These are phyloP conservation scores for Knoxdaviesia proteae DNA, from an alignment of 2,329 filamentous ascomycete genomes.

Conservation along the genomic window DNA sequence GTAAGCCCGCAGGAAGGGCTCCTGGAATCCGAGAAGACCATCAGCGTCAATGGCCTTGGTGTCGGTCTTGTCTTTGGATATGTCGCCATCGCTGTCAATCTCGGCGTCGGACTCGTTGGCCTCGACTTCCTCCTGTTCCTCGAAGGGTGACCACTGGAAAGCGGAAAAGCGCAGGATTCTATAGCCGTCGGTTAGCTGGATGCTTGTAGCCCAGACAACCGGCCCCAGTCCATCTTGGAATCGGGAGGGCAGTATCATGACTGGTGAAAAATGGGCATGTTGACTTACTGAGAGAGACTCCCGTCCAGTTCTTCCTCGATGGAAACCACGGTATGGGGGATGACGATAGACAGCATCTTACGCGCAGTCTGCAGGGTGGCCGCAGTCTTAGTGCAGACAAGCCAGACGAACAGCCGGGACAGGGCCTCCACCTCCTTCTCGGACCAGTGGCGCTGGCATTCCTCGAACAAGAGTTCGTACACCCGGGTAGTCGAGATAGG, in stretches of 20 bases:
- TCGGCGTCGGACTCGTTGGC: not conserved
- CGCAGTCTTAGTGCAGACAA: not conserved
- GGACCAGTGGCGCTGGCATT: constrained; percentile 8
- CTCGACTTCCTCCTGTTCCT: not conserved
- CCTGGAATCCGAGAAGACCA: constrained; percentile 1
- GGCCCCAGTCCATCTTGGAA: not conserved
- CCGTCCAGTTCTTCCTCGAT: constrained; percentile 2
- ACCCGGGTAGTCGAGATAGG: constrained; percentile 4
- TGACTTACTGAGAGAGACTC: no score
- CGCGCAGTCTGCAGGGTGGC: not conserved
- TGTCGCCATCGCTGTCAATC: constrained; percentile 1
- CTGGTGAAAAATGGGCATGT: no score
- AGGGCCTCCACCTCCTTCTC: constrained; percentile 1
- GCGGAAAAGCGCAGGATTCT: constrained; percentile 1
- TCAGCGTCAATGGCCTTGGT: not conserved
- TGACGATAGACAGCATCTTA: not conserved
- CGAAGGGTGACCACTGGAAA: no score
- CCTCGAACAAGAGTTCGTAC: constrained; percentile 9
- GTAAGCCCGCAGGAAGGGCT: not conserved
- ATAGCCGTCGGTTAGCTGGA: not conserved
- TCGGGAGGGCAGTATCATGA: no score
- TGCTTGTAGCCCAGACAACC: not conserved
- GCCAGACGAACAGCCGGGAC: constrained; percentile 1
- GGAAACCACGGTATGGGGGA: not conserved
- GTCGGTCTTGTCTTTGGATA: not conserved